Evolutionary conservation across 2,329 filamentous ascomycete genomes (phyloP), one percentile per base, ranked within the genome.

Genomic region (Alternaria conjuncta): DNA sequence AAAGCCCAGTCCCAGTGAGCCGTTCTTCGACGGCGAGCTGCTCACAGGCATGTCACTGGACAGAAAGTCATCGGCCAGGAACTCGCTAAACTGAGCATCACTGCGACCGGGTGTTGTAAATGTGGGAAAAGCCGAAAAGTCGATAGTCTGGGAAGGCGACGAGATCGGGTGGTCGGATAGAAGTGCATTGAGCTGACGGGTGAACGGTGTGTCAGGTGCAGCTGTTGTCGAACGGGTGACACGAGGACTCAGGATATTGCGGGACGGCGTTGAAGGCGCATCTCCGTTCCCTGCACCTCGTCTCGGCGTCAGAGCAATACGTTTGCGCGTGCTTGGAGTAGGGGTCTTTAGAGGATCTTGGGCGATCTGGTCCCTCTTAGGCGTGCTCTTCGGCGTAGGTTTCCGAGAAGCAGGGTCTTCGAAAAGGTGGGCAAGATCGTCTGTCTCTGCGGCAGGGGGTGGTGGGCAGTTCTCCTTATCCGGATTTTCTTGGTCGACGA

Each of bases 371-470:
- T 88, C 68, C 86, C 87, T 88, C n/a, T 85, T 86, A 2, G 87
- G 82, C 78, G 60, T 83, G 80, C 87, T 88, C n/a, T 85, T 86
- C 2, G 87, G 82, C 78, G 60, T 83, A 80, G 75, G 84, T 86
- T 86, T 86, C 63, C 84, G 84, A 64, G 84, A 87, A 5, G 84
- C 89, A 80, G 84, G 70, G 4, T 90, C 85, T 60, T 90, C 89
- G 71, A 96, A 94, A 5, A 96, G 84, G 54, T 86, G 84, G 44
- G 88, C 86, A 6, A 92, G 78, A 36, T 86, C 85, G 64, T 89
- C 86, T 41, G 81, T 77, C 11, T 74, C 72, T 6, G 81, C 75
- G 20, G 77, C 63, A 26, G 47, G 43, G 10, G 76, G 72, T 6
- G 84, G 83, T 12, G 81, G 82, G 53, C 79, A 79, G 66, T 90